Evolutionary conservation across 139 green algal genomes (phyloP).

Genomic region (Eudorina sp.): DNA sequence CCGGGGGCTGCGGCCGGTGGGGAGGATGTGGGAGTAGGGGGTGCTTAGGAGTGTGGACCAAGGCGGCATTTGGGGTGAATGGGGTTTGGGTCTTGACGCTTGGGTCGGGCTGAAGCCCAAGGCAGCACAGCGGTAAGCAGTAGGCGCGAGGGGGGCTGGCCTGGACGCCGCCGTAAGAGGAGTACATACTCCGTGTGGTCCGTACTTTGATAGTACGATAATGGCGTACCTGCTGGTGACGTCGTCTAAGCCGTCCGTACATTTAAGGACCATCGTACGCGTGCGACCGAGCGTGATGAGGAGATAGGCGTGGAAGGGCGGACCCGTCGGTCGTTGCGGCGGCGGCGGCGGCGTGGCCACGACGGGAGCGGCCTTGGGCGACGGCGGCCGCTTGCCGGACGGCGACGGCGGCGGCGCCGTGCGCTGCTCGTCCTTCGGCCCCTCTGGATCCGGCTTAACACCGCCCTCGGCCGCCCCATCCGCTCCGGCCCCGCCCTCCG

Average conservation of each 20-base stretch:
- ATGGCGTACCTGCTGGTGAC: conserved; percentile 60
- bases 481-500: background rate
- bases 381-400: background rate
- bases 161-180: too few species aligned
- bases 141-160: too few species aligned
- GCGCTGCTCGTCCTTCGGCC: background rate
- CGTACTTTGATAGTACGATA: too few species aligned
- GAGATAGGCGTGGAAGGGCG: conserved; percentile 81
- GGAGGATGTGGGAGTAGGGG: background rate
- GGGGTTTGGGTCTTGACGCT: too few species aligned
- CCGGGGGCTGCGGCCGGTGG: background rate
- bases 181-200: too few species aligned
- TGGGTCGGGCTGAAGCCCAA: too few species aligned
- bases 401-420: background rate
- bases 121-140: too few species aligned
- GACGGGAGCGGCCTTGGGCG: background rate
- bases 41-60: too few species aligned
- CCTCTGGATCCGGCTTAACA: background rate
- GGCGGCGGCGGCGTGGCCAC: background rate
- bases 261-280: conserved; percentile 83
- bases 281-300: conserved; percentile 70
- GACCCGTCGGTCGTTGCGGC: background rate
- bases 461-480: background rate
- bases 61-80: too few species aligned
- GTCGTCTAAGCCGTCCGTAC: conserved; percentile 81